Conservation (phyloP, 202 grass and related monocot species). For the Carex arenaria region DNA sequence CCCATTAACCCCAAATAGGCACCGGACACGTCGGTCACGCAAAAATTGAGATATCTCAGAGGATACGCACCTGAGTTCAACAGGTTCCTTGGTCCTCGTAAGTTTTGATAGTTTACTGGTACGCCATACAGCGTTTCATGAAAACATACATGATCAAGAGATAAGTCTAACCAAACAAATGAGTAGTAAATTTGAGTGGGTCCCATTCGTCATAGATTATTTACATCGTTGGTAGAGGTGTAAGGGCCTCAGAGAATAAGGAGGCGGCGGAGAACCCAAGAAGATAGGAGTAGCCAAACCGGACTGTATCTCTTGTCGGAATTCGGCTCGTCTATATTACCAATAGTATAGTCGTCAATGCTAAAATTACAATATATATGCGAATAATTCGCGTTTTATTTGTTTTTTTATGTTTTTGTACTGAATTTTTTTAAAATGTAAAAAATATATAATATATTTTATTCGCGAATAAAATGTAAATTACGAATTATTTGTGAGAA, state of each 20-base stretch:
- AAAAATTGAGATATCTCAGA: too few relatives aligned
- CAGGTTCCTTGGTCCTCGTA: neutral
- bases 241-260: neutral
- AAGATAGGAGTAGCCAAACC: neutral
- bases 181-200: neutral
- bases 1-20: too few relatives aligned
- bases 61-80: too few relatives aligned
- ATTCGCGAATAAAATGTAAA: too few relatives aligned
- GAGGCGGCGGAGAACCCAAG: constrained; percentile 9
- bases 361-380: too few relatives aligned
- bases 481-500: too few relatives aligned
- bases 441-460: too few relatives aligned
- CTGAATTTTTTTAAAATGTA: too few relatives aligned
- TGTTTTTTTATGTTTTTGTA: too few relatives aligned
- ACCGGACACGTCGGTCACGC: too few relatives aligned
- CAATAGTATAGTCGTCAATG: too few relatives aligned
- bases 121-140: neutral
- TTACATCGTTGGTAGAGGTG: neutral
- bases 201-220: neutral
- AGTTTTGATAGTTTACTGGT: neutral
- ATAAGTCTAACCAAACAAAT: neutral
- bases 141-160: neutral
- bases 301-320: neutral
- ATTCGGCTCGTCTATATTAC: neutral
- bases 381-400: too few relatives aligned